These are phyloP conservation scores for Geotrichum reessii DNA, from an alignment of 1,139 yeast species.

Conservation along the genomic window DNA sequence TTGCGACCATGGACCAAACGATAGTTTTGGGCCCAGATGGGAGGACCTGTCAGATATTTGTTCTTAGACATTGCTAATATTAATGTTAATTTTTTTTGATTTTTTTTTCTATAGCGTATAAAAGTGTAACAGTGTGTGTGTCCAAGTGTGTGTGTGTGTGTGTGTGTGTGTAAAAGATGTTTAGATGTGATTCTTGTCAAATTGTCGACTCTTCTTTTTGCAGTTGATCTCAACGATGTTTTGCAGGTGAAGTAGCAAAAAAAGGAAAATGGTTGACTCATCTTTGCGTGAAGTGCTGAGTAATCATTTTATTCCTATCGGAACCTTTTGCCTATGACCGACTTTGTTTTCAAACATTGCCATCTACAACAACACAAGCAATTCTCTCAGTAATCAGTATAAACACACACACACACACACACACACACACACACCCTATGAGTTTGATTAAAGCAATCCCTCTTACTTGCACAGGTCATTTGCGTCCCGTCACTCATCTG, in stretches of 20 bases:
- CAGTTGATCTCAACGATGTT: neutral
- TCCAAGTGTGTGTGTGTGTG: too few relatives aligned
- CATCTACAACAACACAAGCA: neutral
- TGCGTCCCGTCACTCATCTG: slow-evolving; percentile 38
- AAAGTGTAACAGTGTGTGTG: neutral
- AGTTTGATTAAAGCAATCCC: slow-evolving; percentile 31
- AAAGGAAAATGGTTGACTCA: neutral
- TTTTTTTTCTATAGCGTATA: neutral
- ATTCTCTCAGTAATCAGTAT: neutral
- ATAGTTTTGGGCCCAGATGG: slow-evolving; percentile 65
- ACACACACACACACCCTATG: slow-evolving; percentile 4
- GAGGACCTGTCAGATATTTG: slow-evolving; percentile 39
- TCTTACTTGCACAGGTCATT: slow-evolving; percentile 38
- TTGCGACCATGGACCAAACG: slow-evolving; percentile 1
- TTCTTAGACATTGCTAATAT: neutral
- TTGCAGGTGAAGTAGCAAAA: neutral
- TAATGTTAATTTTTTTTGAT: neutral
- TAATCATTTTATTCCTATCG: neutral
- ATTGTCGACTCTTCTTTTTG: neutral
- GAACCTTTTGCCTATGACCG: neutral
- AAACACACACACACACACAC: slow-evolving; percentile 1
- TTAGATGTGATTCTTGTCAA: too few relatives aligned
- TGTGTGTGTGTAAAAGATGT: too few relatives aligned
- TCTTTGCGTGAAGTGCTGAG: neutral
- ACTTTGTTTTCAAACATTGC: neutral